Conservation (phyloP, 345 rosid species). For the Gossypium anomalum region DNA sequence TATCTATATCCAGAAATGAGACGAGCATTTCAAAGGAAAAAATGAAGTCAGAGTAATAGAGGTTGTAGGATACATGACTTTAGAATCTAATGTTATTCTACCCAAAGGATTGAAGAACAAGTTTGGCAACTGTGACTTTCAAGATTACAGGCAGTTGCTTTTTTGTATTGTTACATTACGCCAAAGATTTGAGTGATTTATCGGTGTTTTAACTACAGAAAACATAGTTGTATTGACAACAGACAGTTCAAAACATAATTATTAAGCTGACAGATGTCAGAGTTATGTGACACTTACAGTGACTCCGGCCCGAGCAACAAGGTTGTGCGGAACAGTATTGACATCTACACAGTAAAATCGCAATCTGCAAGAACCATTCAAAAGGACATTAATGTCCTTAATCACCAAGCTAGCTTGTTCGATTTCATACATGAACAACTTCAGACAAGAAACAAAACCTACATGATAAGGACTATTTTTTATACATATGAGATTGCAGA, state of each 20-base stretch:
- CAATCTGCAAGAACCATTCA: conserved; percentile 41
- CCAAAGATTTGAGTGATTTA: not conserved
- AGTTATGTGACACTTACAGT: conserved; percentile 50
- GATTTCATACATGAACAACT: conserved; percentile 5
- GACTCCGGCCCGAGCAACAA: conserved; percentile 77
- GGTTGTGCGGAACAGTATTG: conserved; percentile 69
- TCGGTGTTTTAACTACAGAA: not conserved
- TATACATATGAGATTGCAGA: not conserved
- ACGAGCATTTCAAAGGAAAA: not conserved
- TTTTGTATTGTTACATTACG: not conserved
- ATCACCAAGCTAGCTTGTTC: not conserved
- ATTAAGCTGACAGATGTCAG: not conserved
- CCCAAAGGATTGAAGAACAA: not conserved
- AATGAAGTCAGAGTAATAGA: not conserved
- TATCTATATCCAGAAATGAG: not conserved
- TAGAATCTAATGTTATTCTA: not conserved
- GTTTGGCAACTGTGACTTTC: not conserved
- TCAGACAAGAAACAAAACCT: not conserved
- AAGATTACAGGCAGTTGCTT: not conserved
- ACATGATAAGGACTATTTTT: not conserved
- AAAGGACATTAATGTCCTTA: not conserved
- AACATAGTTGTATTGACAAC: not conserved
- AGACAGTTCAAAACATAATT: not conserved
- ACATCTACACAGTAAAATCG: conserved; percentile 76
- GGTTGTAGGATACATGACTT: not conserved